Evolutionary conservation across 192 early-diverging fungal species (phyloP).

Genomic region (Funneliformis geosporum): DNA sequence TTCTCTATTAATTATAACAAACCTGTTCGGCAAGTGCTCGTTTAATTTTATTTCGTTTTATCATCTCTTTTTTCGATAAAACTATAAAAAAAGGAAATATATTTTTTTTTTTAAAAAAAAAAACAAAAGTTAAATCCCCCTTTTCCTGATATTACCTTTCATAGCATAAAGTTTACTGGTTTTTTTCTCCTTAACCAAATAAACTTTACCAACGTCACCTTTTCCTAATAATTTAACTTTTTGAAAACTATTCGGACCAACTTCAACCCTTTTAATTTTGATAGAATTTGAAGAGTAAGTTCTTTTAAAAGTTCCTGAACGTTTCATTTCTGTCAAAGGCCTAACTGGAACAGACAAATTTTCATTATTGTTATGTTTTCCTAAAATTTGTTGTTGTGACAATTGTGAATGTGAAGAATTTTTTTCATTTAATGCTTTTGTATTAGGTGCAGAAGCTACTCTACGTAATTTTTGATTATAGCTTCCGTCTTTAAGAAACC

Average conservation of each 20-base stretch:
- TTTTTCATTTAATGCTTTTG: constrained; percentile 42
- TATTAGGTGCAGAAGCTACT: constrained; percentile 55
- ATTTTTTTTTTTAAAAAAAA: background rate
- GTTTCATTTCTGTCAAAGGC: constrained; percentile 38
- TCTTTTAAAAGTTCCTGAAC: constrained; percentile 58
- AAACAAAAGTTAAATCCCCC: background rate
- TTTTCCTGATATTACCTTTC: constrained; percentile 67
- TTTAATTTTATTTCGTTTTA: constrained; percentile 98
- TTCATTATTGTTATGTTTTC: constrained; percentile 24
- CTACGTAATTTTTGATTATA: constrained; percentile 36
- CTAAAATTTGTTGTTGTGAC: constrained; percentile 32
- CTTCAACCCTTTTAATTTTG: constrained; percentile 78
- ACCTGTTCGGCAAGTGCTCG: constrained; percentile 97
- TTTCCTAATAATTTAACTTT: constrained; percentile 93
- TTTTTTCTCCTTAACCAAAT: constrained; percentile 86
- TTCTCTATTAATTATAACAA: constrained; percentile 48
- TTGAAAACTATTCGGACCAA: constrained; percentile 82
- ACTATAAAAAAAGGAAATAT: constrained; percentile 37
- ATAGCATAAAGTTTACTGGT: constrained; percentile 87
- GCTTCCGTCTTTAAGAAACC: constrained; percentile 11
- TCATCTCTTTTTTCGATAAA: constrained; percentile 92
- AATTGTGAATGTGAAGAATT: constrained; percentile 32
- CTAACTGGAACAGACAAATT: constrained; percentile 30
- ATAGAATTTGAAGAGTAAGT: constrained; percentile 84
- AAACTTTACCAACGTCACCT: constrained; percentile 97